phyloP scores from a whole-genome alignment of 2,329 filamentous ascomycete genomes.

The Stachybotrys elegans region DNA sequence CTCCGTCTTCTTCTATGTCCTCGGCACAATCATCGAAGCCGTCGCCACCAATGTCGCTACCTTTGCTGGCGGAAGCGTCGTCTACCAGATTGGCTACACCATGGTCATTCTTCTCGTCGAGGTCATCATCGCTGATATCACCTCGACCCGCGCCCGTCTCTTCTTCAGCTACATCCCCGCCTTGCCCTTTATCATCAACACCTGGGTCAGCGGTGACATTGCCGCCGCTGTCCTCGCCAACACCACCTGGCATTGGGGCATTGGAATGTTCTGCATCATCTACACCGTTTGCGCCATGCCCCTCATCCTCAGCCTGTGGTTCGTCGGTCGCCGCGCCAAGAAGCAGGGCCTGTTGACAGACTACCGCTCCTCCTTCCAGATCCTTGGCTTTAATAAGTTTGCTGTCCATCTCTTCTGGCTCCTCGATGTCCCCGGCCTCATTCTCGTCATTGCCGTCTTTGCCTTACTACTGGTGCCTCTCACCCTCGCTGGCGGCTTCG shows the following conservation, averaged over 20 bases:
- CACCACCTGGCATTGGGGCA: constrained; percentile 57
- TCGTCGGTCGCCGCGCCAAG: constrained; percentile 48
- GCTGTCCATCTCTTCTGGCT: constrained; percentile 39
- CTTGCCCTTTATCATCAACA: constrained; percentile 57
- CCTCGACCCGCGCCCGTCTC: constrained; percentile 56
- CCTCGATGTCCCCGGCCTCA: constrained; percentile 38
- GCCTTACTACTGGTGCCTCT: constrained; percentile 39
- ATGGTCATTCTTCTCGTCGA: constrained; percentile 56
- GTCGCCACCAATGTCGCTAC: constrained; percentile 39
- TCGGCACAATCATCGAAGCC: constrained; percentile 54
- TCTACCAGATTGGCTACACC: constrained; percentile 62
- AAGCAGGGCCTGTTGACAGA: constrained; percentile 39
- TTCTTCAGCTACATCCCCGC: constrained; percentile 62
- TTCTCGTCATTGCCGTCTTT: constrained; percentile 41
- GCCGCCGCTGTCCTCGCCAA: constrained; percentile 39
- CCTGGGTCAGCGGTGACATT: constrained; percentile 59
- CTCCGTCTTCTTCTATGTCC: constrained; percentile 56
- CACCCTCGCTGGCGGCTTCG: constrained; percentile 39
- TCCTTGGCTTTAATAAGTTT: constrained; percentile 25
- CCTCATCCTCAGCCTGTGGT: constrained; percentile 45
- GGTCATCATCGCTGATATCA: constrained; percentile 60
- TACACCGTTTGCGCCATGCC: constrained; percentile 54
- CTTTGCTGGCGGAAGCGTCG: constrained; percentile 52
- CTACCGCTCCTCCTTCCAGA: constrained; percentile 26
- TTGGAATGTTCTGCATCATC: constrained; percentile 62